These are phyloP conservation scores for Aegle marmelos DNA, from an alignment of 345 rosid species.

Conservation along the genomic window DNA sequence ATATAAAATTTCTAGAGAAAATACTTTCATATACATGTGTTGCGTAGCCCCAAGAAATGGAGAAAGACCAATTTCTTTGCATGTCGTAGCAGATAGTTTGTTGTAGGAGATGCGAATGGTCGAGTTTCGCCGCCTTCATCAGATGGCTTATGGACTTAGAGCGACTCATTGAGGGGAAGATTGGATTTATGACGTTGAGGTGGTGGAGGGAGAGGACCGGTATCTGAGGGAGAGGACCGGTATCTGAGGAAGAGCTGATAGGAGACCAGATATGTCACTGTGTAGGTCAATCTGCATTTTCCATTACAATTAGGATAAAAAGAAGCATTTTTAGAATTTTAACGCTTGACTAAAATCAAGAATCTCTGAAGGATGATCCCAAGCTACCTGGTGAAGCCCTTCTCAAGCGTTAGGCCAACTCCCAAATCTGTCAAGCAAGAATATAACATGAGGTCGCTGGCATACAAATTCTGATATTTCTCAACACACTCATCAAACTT, in stretches of 20 bases:
- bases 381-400: conserved; percentile 63
- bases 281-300: conserved; percentile 50
- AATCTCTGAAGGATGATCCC: neutral
- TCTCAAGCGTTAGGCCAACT: conserved; percentile 31
- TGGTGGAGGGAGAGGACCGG: conserved; percentile 60
- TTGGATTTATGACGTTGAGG: conserved; percentile 47
- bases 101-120: conserved; percentile 52
- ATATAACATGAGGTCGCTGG: conserved; percentile 34
- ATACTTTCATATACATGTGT: conserved; percentile 48
- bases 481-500: conserved; percentile 44
- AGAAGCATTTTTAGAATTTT: no score
- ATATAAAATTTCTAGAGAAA: conserved; percentile 43
- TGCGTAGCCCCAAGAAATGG: conserved; percentile 71
- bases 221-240: conserved; percentile 53
- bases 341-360: no score
- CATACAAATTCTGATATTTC: conserved; percentile 35
- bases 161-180: conserved; percentile 55
- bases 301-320: neutral
- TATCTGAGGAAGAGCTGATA: conserved; percentile 62
- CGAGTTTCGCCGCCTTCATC: conserved; percentile 50
- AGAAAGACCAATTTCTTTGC: conserved; percentile 51
- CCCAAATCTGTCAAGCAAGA: conserved; percentile 56
- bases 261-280: conserved; percentile 59
- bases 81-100: conserved; percentile 66
- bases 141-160: conserved; percentile 47